Base-by-base conservation (phyloP, 495 filamentous ascomycete genomes). In the Podospora didyma region DNA sequence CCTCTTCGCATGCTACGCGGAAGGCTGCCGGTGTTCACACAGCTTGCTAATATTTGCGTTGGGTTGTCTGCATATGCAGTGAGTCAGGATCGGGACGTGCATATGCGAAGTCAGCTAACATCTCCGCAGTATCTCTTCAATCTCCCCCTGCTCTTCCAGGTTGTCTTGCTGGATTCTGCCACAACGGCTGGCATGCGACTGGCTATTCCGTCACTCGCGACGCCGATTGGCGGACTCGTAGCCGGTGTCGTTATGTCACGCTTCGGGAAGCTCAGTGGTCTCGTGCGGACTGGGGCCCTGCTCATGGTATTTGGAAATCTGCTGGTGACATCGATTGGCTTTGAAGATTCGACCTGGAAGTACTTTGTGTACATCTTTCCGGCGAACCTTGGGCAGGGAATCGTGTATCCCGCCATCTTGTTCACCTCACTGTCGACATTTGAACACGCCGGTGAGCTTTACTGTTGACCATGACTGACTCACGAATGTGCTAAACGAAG, bases 1-100 rank as follows among this genome's bases (percentile, higher is more conserved):
- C 84, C 83, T 3, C 63, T 83, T 45, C 74, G 76, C 12, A 78
- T 86, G 75, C 65, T 86, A 12, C 67, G 67, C 23, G 83, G 84
- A 7, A 60, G 73, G 0, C 68, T 79, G 20, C 79, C 81, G 1
- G 66, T 82, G 1, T 71, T 78, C 10, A 82, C 74, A 4, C 81
- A 83, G 64, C 68, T 85, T 51, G 73, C 82, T 22, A 87, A 87
- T 62, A 74, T 86, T 20, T 83, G 80, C 51, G 80, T 79, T 26
- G 83, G 83, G 0, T 75, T 85, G 68, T 78, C 82, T 50, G 81
- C 83, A 14, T 87, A 85, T 61, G 82, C 82, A n/a, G 83, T 86
- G 60, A 61, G 81, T 75, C 26, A 31, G 26, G 26, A 9, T 31
- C 26, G 26, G 26, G 4, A 3, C 26, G 9, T 31, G 26, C 26